These are phyloP conservation scores for Malassezia brasiliensis DNA, from an alignment of 1,284 basidiomycete species.

Conservation along the genomic window DNA sequence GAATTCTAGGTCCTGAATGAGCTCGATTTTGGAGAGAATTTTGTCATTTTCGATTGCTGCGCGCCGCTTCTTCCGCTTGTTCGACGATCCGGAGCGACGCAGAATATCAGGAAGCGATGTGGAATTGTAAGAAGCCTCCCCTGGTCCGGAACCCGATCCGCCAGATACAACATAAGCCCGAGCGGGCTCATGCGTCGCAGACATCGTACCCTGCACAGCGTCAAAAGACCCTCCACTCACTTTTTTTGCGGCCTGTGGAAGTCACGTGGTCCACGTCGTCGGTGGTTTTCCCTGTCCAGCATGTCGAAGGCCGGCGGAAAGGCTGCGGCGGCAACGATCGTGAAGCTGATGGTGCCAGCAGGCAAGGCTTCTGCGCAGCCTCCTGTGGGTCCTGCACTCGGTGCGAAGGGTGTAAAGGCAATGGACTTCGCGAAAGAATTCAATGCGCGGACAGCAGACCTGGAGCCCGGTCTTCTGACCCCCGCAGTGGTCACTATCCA, in stretches of 20 bases:
- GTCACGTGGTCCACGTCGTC: constrained; percentile 11
- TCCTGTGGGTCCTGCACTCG: constrained; percentile 90
- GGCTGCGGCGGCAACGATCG: constrained; percentile 29
- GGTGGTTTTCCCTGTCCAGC: not conserved
- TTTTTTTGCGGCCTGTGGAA: constrained; percentile 1
- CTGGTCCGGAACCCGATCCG: constrained; percentile 24
- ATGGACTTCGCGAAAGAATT: constrained; percentile 91
- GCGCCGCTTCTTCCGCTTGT: constrained; percentile 43
- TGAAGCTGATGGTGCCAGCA: constrained; percentile 71
- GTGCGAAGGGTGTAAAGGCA: constrained; percentile 94
- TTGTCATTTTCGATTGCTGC: constrained; percentile 30
- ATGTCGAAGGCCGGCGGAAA: constrained; percentile 45
- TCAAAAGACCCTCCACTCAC: constrained; percentile 1
- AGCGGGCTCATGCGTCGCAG: constrained; percentile 35
- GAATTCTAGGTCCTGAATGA: constrained; percentile 80
- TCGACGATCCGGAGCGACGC: constrained; percentile 37
- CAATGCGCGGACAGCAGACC: constrained; percentile 66
- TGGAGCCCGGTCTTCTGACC: constrained; percentile 74
- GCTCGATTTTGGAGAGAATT: constrained; percentile 38
- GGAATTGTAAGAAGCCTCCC: constrained; percentile 42
- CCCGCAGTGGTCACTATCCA: constrained; percentile 85
- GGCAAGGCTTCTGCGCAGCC: constrained; percentile 93
- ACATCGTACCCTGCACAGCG: constrained; percentile 17
- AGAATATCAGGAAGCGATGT: constrained; percentile 44
- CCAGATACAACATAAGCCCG: constrained; percentile 43